phyloP scores from a whole-genome alignment of 306 rosid species.

The Fragaria iinumae region DNA sequence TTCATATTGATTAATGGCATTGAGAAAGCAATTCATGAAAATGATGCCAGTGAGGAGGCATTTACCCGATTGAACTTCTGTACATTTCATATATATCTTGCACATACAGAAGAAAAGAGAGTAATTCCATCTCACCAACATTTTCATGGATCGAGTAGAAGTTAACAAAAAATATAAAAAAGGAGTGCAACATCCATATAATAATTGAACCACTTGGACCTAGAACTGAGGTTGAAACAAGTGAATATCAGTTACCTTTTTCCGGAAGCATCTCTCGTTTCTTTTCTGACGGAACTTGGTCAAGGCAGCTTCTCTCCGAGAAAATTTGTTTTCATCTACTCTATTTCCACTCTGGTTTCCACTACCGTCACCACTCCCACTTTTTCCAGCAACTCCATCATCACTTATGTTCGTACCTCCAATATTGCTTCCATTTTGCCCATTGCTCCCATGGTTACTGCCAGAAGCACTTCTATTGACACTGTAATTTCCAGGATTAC shows the following conservation, averaged over 20 bases:
- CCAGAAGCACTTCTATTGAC: conserved; percentile 68
- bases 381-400: conserved; percentile 42
- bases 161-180: not conserved
- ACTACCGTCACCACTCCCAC: conserved; percentile 67
- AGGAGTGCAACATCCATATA: not conserved
- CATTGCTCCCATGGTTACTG: conserved; percentile 78
- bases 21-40: not conserved
- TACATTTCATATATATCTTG: conserved; percentile 4
- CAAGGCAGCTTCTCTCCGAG: conserved; percentile 76
- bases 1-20: not conserved
- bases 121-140: conserved; percentile 1
- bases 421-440: conserved; percentile 63
- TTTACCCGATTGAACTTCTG: not conserved
- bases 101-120: not conserved
- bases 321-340: conserved; percentile 48
- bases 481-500: conserved; percentile 57
- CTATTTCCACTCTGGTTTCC: conserved; percentile 46
- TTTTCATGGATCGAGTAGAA: conserved; percentile 1
- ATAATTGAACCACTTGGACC: not conserved
- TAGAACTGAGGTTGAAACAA: not conserved
- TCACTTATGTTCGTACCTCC: conserved; percentile 59
- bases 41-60: not conserved
- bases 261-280: conserved; percentile 68
- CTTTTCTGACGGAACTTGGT: conserved; percentile 76
- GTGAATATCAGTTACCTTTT: conserved; percentile 53